phyloP scores from a whole-genome alignment of 2,329 filamentous ascomycete genomes.

The Coniochaeta sp. region DNA sequence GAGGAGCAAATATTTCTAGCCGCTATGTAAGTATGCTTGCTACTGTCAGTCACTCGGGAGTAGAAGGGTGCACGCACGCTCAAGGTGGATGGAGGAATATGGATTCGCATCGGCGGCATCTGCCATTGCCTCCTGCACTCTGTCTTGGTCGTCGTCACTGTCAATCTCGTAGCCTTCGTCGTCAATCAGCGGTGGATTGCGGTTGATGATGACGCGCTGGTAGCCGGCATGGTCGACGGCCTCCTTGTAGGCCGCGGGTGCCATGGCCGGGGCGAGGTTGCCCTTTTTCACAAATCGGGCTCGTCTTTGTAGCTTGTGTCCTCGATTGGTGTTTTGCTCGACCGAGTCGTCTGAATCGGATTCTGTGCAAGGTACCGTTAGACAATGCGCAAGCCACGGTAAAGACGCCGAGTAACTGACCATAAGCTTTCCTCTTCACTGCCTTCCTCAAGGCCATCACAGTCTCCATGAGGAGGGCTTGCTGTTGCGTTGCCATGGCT shows the following conservation, averaged over 20 bases:
- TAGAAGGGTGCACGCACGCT: conserved; percentile 45
- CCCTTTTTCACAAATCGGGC: conserved; percentile 66
- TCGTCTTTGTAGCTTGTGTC: conserved; percentile 71
- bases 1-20: conserved; percentile 64
- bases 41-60: background rate
- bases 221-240: conserved; percentile 68
- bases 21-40: background rate
- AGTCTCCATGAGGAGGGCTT: conserved; percentile 58
- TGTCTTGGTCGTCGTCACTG: conserved; percentile 62
- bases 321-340: conserved; percentile 63
- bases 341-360: conserved; percentile 73
- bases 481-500: conserved; percentile 46
- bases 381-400: conserved; percentile 11
- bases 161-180: conserved; percentile 73
- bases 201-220: conserved; percentile 63
- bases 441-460: conserved; percentile 63
- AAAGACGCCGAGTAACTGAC: conserved; percentile 27
- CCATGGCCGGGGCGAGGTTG: conserved; percentile 58
- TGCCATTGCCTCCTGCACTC: conserved; percentile 51
- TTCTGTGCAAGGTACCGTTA: conserved; percentile 40
- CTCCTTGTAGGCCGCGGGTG: conserved; percentile 65
- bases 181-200: conserved; percentile 66
- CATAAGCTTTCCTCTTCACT: conserved; percentile 56
- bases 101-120: conserved; percentile 65
- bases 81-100: conserved; percentile 64